Evolutionary conservation across 2,329 filamentous ascomycete species (phyloP).

Genomic region (Fusarium transvaalense): DNA sequence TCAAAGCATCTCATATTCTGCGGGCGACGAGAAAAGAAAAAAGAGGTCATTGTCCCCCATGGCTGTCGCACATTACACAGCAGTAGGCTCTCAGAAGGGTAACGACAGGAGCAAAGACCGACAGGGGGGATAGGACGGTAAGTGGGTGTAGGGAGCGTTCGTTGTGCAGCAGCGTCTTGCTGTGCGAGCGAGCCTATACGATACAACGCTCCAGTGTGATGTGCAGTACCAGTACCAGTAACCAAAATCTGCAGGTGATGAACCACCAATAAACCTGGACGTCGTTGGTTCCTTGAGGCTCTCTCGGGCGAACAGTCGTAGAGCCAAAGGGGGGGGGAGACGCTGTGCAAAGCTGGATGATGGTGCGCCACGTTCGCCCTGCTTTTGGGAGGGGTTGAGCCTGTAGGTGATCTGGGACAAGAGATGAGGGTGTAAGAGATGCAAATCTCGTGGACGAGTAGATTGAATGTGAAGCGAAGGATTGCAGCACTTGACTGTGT

Average conservation of each 20-base stretch:
- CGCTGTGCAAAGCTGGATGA: conserved; percentile 43
- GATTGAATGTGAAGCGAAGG: conserved; percentile 44
- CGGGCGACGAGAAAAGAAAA: conserved; percentile 39
- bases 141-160: conserved; percentile 30
- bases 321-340: conserved; percentile 7
- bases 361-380: conserved; percentile 46
- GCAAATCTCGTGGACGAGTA: conserved; percentile 40
- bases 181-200: conserved; percentile 27
- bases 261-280: conserved; percentile 22
- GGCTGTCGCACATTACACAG: conserved; percentile 43
- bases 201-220: conserved; percentile 33
- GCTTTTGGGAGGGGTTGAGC: conserved; percentile 39
- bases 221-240: conserved; percentile 17
- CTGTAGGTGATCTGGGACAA: conserved; percentile 25
- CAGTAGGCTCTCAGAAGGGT: conserved; percentile 25
- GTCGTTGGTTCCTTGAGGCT: conserved; percentile 41
- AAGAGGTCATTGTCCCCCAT: conserved; percentile 34
- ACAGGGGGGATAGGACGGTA: conserved; percentile 24
- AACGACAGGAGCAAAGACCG: conserved; percentile 24
- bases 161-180: conserved; percentile 29
- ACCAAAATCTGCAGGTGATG: conserved; percentile 9
- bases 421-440: conserved; percentile 40
- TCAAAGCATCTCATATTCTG: conserved; percentile 41
- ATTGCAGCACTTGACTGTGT: conserved; percentile 16
- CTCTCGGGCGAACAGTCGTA: conserved; percentile 23